Evolutionary conservation across 371 early-diverging fungal genomes (phyloP).

Genomic region (Rhizopus stolonifer): DNA sequence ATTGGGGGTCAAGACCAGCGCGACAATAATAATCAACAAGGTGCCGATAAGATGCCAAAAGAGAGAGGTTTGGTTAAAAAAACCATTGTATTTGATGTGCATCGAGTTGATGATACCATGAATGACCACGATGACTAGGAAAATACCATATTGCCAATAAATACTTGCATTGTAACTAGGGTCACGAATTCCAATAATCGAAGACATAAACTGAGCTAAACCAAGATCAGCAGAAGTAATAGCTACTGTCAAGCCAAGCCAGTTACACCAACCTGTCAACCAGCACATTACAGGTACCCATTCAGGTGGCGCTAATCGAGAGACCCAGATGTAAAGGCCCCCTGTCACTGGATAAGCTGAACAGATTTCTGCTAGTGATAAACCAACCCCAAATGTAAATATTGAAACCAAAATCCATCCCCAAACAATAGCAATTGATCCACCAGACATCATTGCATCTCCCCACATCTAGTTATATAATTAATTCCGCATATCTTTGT

Average conservation of each 20-base stretch:
- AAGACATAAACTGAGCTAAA: slow-evolving; percentile 49
- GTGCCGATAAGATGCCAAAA: slow-evolving; percentile 62
- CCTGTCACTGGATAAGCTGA: slow-evolving; percentile 72
- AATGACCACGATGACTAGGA: slow-evolving; percentile 45
- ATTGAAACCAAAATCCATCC: slow-evolving; percentile 66
- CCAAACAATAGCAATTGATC: slow-evolving; percentile 69
- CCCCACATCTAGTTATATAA: slow-evolving; percentile 41
- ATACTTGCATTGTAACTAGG: slow-evolving; percentile 37
- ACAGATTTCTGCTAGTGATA: slow-evolving; percentile 75
- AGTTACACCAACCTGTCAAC: slow-evolving; percentile 61
- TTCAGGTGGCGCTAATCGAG: slow-evolving; percentile 50
- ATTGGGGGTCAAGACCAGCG: slow-evolving; percentile 50
- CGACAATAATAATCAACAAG: slow-evolving; percentile 53
- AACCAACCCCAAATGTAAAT: slow-evolving; percentile 64
- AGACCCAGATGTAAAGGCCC: slow-evolving; percentile 61
- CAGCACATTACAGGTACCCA: slow-evolving; percentile 59
- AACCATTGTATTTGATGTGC: slow-evolving; percentile 48
- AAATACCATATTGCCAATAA: slow-evolving; percentile 44
- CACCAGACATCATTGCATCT: slow-evolving; percentile 64
- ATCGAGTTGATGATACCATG: slow-evolving; percentile 61
- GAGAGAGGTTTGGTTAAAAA: slow-evolving; percentile 55
- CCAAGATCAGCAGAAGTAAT: slow-evolving; percentile 57
- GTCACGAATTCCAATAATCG: slow-evolving; percentile 39
- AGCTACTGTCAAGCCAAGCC: slow-evolving; percentile 53
- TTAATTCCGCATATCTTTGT: not conserved